Base-by-base conservation (phyloP, 805 yeast genomes). In the Lachancea sp. region DNA sequence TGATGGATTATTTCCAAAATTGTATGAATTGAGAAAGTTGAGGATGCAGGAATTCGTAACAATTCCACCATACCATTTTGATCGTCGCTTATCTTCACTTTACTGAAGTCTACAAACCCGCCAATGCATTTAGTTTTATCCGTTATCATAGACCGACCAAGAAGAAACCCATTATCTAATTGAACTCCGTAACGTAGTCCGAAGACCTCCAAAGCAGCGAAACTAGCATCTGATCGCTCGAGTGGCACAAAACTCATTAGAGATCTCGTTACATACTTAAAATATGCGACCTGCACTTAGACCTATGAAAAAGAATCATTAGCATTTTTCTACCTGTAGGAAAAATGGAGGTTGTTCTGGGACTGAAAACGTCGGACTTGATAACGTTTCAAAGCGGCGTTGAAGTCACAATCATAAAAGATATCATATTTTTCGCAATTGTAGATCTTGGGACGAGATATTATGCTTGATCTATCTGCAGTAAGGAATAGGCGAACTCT, bases 31-130 rank as follows among this genome's bases (percentile, higher is more conserved):
- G 65, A 63, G 15, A 67, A 52, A 0, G 64, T 53, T 5, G 53
- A 35, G 0, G 23, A n/a, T 4, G 48, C 40, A 0, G 75, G 72
- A 1, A 73, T 53, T 35, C 75, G 51, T 38, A 73, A 38, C 7
- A 72, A 46, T 39, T 63, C 70, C 12, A 65, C 36, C 2, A 48
- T 41, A 1, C 43, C 54, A 9, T 39, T 36, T 2, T 31, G 9
- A 12, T 37, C 12, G 26, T 43, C 17, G 13, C 11, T 12, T 11
- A 15, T 7, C 5, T 33, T 9, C 12, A 46, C 23, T 8, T 18
- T 34, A 8, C 29, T n/a, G 13, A 29, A 13, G 29, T 45, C 39
- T 2, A 46, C 32, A 39, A 48, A 57, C 16, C 55, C 40, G 1
- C 63, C 61, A 26, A 36, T 45, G n/a, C 61, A 60, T 5, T 75